These are phyloP conservation scores for Sphaerostilbella broomeana DNA, from an alignment of 2,329 filamentous ascomycete species.

Conservation along the genomic window DNA sequence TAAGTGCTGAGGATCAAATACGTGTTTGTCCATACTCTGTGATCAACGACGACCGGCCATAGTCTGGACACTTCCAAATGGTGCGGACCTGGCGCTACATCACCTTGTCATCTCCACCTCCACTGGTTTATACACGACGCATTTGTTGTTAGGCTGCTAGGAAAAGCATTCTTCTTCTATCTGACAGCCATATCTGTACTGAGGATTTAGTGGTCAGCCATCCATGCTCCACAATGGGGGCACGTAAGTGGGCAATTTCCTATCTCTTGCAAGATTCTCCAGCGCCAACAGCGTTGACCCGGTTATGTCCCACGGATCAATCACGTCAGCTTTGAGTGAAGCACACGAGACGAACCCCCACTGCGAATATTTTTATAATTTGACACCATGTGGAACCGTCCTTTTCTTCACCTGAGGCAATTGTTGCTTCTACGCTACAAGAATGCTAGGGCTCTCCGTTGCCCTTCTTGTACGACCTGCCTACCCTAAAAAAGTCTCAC, in stretches of 20 bases:
- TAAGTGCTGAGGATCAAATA: too few species aligned
- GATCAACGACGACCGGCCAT: too few species aligned
- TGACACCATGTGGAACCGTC: slow-evolving; percentile 28
- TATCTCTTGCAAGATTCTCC: slow-evolving; percentile 12
- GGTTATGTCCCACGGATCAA: slow-evolving; percentile 3
- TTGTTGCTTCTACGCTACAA: too few species aligned
- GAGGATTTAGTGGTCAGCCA: neutral
- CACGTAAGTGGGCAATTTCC: slow-evolving; percentile 2
- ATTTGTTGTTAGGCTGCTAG: too few species aligned
- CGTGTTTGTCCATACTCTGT: too few species aligned
- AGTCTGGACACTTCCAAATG: too few species aligned
- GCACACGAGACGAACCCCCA: slow-evolving; percentile 16
- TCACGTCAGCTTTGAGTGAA: slow-evolving; percentile 15
- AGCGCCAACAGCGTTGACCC: neutral
- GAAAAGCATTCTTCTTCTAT: neutral
- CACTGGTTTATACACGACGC: neutral
- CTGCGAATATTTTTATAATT: slow-evolving; percentile 20
- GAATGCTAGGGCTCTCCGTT: too few species aligned
- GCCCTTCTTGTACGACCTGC: too few species aligned
- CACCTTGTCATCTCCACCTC: neutral
- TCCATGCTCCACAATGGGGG: slow-evolving; percentile 20
- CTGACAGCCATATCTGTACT: neutral
- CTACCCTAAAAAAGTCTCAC: too few species aligned
- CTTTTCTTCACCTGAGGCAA: slow-evolving; percentile 1
- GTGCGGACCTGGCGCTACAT: neutral